Conservation (phyloP, 2,329 filamentous ascomycete species). For the Trichoderma koningiopsis region DNA sequence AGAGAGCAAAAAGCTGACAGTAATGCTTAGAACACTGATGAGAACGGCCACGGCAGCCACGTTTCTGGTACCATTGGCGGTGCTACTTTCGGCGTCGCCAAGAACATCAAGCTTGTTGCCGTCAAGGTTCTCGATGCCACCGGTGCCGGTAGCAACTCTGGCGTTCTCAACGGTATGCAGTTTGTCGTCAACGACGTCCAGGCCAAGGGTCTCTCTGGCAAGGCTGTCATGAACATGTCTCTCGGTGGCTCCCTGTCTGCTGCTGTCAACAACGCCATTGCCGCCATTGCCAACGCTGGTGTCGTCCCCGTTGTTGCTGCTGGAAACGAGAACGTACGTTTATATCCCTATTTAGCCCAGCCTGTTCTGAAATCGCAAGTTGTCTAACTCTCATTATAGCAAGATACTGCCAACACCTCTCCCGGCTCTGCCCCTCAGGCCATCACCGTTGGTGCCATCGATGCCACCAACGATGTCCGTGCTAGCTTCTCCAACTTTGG, state of each 20-base stretch:
- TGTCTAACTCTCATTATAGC: conserved; percentile 31
- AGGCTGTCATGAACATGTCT: conserved; percentile 66
- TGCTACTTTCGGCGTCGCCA: conserved; percentile 63
- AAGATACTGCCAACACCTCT: conserved; percentile 53
- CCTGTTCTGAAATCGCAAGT: neutral
- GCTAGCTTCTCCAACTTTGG: conserved; percentile 64
- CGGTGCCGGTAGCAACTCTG: conserved; percentile 42
- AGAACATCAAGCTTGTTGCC: conserved; percentile 56
- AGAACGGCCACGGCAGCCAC: conserved; percentile 66
- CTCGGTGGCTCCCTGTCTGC: conserved; percentile 53
- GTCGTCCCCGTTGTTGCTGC: conserved; percentile 62
- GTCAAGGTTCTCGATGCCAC: conserved; percentile 62
- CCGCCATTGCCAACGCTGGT: conserved; percentile 51
- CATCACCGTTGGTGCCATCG: conserved; percentile 62
- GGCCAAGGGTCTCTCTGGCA: conserved; percentile 47
- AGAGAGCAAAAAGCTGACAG: conserved; percentile 13
- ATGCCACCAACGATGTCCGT: conserved; percentile 50
- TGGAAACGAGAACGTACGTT: conserved; percentile 55
- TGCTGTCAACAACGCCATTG: conserved; percentile 59
- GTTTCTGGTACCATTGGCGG: conserved; percentile 64
- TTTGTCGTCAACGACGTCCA: conserved; percentile 53
- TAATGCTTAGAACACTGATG: conserved; percentile 48
- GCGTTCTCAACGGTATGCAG: conserved; percentile 61
- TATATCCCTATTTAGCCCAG: neutral
- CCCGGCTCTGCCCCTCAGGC: conserved; percentile 59